Conservation (phyloP, 2,329 filamentous ascomycete genomes). For the Dothistroma pini region DNA sequence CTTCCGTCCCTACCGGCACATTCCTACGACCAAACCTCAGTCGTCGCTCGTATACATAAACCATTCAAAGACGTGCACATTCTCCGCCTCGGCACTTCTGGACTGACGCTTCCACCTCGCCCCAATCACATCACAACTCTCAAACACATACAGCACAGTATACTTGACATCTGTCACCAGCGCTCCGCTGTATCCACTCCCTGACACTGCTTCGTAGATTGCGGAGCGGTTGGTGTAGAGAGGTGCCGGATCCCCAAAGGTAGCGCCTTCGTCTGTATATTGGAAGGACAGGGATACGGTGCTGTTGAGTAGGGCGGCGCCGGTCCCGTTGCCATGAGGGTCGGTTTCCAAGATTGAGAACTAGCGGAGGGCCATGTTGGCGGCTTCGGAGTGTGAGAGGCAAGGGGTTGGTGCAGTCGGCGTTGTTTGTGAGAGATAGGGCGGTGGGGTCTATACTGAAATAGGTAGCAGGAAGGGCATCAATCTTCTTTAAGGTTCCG, state of each 20-base stretch:
- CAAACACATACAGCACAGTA: slow-evolving; percentile 4
- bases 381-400: slow-evolving; percentile 11
- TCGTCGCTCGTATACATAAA: neutral
- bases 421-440: neutral
- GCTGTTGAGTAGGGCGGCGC: slow-evolving; percentile 9
- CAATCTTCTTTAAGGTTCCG: too few species aligned
- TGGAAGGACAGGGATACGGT: slow-evolving; percentile 8
- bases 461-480: too few species aligned
- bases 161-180: slow-evolving; percentile 11
- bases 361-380: slow-evolving; percentile 14
- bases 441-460: too few species aligned
- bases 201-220: slow-evolving; percentile 6
- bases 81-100: slow-evolving; percentile 9
- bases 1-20: slow-evolving; percentile 9
- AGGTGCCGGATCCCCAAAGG: slow-evolving; percentile 10
- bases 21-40: slow-evolving; percentile 4
- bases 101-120: slow-evolving; percentile 8
- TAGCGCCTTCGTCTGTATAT: slow-evolving; percentile 12
- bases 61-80: slow-evolving; percentile 4
- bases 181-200: slow-evolving; percentile 6
- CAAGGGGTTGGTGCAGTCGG: neutral
- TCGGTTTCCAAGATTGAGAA: slow-evolving; percentile 15
- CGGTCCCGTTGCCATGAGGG: slow-evolving; percentile 9
- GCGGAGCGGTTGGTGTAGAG: slow-evolving; percentile 7
- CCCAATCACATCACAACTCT: slow-evolving; percentile 10